Percentiles rank a stretch among this genome's conserved stretches.
Evolutionary conservation across 2,329 filamentous ascomycete species (phyloP).

Genomic region (Pyrenophora tritici-repentis): DNA sequence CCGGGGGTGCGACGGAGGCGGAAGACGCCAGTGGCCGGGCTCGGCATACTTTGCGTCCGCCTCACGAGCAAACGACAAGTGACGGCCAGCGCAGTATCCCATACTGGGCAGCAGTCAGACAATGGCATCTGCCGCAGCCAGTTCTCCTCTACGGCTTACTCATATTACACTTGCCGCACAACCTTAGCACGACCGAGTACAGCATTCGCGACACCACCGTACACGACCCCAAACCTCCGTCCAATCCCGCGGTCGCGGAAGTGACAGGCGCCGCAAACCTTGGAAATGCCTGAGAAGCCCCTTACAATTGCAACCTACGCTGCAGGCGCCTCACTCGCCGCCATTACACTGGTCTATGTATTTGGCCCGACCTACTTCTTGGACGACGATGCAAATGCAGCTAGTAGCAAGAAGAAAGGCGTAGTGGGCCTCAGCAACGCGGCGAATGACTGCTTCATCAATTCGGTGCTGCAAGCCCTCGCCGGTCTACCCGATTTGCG

Average conservation of each 20-base stretch:
- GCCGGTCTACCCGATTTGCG: slow-evolving; percentile 88
- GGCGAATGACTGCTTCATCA: slow-evolving; percentile 85
- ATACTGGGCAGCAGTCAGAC: slow-evolving; percentile 30
- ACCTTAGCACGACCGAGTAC: slow-evolving; percentile 16
- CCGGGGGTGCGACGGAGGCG: no score
- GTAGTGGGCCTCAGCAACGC: slow-evolving; percentile 86
- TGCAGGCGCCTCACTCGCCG: slow-evolving; percentile 91
- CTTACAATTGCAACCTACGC: slow-evolving; percentile 89
- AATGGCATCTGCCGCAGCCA: slow-evolving; percentile 29
- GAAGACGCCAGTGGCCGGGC: slow-evolving; percentile 26
- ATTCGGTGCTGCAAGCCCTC: slow-evolving; percentile 90
- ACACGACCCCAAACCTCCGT: slow-evolving; percentile 23
- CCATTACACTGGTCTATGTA: slow-evolving; percentile 93
- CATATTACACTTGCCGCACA: slow-evolving; percentile 1
- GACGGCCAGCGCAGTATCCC: slow-evolving; percentile 29
- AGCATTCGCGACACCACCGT: slow-evolving; percentile 13
- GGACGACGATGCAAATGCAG: slow-evolving; percentile 78
- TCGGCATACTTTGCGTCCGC: slow-evolving; percentile 26
- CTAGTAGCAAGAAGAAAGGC: slow-evolving; percentile 69
- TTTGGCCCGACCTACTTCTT: slow-evolving; percentile 97
- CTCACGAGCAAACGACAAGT: slow-evolving; percentile 35
- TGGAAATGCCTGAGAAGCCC: slow-evolving; percentile 76
- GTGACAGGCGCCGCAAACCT: slow-evolving; percentile 29
- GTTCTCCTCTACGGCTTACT: slow-evolving; percentile 1
- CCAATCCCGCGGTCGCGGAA: slow-evolving; percentile 30